Conservation (phyloP, 2,329 filamentous ascomycete species). For the Zopfia rhizophila region DNA sequence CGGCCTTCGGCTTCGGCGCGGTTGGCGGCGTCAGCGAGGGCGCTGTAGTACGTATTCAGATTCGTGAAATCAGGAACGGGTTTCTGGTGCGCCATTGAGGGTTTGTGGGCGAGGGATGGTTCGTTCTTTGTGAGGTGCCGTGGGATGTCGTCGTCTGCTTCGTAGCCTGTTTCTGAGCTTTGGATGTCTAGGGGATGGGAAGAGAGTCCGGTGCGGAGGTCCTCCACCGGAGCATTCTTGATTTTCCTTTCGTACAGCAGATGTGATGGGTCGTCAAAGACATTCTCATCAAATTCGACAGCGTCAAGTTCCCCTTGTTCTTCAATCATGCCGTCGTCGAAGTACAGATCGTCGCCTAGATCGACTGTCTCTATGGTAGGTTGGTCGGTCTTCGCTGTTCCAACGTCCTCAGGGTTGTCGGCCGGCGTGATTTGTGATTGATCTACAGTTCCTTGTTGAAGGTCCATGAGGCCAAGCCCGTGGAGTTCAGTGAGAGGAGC, state of each 20-base stretch:
- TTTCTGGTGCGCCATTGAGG: constrained; percentile 46
- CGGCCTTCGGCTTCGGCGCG: constrained; percentile 79
- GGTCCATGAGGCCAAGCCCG: constrained; percentile 33
- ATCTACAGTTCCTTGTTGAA: constrained; percentile 19
- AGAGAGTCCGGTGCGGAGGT: constrained; percentile 21
- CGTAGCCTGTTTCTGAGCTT: constrained; percentile 40
- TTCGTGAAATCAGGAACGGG: constrained; percentile 55
- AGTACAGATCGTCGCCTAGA: constrained; percentile 71
- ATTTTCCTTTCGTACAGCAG: constrained; percentile 61
- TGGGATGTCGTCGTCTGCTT: constrained; percentile 42
- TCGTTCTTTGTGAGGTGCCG: constrained; percentile 38
- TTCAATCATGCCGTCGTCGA: constrained; percentile 71
- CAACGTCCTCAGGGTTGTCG: constrained; percentile 18
- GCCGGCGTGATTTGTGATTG: constrained; percentile 19
- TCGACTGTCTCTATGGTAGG: constrained; percentile 21
- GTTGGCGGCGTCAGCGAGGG: constrained; percentile 82
- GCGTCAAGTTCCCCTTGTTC: constrained; percentile 63
- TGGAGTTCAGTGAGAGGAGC: constrained; percentile 15
- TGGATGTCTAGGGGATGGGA: constrained; percentile 27
- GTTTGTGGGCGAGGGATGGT: constrained; percentile 65
- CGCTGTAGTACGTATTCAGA: constrained; percentile 81
- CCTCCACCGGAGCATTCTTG: constrained; percentile 32
- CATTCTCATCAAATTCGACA: constrained; percentile 74
- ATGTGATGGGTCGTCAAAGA: constrained; percentile 70
- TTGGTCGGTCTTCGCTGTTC: constrained; percentile 14